Base-by-base conservation (phyloP, 768 basidiomycete species). In the Xerocomellus intermedius region DNA sequence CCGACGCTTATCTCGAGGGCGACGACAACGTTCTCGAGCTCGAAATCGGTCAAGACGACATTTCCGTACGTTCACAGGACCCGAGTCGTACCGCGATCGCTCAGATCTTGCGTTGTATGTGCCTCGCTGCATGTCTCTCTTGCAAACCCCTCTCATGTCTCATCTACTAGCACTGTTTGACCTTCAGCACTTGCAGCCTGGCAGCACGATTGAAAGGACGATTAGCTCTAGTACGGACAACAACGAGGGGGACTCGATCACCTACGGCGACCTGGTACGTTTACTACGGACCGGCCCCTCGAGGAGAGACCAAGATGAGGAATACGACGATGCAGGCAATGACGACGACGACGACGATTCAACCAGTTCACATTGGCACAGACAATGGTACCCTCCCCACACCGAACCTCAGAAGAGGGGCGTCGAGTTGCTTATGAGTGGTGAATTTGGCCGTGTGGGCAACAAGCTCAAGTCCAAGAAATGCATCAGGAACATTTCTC, bases 401-500 rank as follows among this genome's bases (percentile, higher is more conserved):
- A 82, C 70, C 19, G 79, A 86, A 54, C 87, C 91, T 7, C 81
- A 86, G 68, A 62, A 80, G 48, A 77, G 73, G 32, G 93, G 93
- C 3, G 63, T 84, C 16, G 75, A 81, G 39, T 76, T 96, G 13
- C 76, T 91, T 10, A 79, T 80, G 59, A 79, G 84, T 60, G 93
- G 93, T 43, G 89, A 94, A 50, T 96, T 94, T 69, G 92, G 92
- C 17, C 73, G 81, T 54, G 75, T 90, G 33, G 74, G 75, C 35
- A 70, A 75, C 51, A 85, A 85, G 65, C 65, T 78, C 14, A 75
- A 71, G 57, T 69, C 73, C 32, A 73, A 75, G 42, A 73, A 69
- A 28, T 73, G 76, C 38, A 63, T 74, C 33, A 64, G 64, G 36
- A 89, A 83, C 56, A 47, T 86, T n/a, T 71, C 83, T 22, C 78